Conservation (phyloP, 768 basidiomycete genomes). For the Phaeotremella fagi region DNA sequence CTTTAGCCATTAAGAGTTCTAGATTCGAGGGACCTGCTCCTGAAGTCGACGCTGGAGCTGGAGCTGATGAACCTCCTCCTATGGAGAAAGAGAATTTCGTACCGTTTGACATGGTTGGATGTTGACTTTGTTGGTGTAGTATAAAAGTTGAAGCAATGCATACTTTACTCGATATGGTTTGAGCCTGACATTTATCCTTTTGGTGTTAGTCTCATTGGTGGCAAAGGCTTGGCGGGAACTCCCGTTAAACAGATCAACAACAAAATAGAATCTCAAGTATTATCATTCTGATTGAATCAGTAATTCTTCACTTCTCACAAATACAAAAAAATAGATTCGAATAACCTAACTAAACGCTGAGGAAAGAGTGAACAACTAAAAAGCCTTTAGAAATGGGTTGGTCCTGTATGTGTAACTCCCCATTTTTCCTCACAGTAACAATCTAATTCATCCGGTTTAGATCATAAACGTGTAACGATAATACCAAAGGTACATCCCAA, state of each 20-base stretch:
- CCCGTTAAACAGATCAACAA: background rate
- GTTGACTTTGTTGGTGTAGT: background rate
- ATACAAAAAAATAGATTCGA: too few relatives aligned
- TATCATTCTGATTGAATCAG: background rate
- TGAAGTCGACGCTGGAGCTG: constrained; percentile 1
- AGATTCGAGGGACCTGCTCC: constrained; percentile 24
- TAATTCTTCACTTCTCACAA: background rate
- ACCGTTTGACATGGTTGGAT: constrained; percentile 16
- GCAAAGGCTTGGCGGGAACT: constrained; percentile 2
- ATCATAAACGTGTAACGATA: constrained; percentile 33
- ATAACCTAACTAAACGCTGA: too few relatives aligned
- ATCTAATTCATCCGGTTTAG: too few relatives aligned
- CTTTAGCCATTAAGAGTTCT: constrained; percentile 33
- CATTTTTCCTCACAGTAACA: too few relatives aligned
- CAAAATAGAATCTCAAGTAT: background rate
- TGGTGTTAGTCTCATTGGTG: background rate
- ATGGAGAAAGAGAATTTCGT: constrained; percentile 83
- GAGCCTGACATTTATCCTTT: background rate
- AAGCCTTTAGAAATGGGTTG: too few relatives aligned
- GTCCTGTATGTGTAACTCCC: too few relatives aligned
- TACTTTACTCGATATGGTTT: background rate
- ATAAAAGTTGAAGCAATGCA: background rate
- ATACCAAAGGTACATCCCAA: constrained; percentile 29
- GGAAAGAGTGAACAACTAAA: too few relatives aligned
- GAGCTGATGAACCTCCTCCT: constrained; percentile 28